Evolutionary conservation across 108 stramenopile genomes (phyloP), one percentile per base, ranked within the genome.

Genomic region (Craspedostauros australis): DNA sequence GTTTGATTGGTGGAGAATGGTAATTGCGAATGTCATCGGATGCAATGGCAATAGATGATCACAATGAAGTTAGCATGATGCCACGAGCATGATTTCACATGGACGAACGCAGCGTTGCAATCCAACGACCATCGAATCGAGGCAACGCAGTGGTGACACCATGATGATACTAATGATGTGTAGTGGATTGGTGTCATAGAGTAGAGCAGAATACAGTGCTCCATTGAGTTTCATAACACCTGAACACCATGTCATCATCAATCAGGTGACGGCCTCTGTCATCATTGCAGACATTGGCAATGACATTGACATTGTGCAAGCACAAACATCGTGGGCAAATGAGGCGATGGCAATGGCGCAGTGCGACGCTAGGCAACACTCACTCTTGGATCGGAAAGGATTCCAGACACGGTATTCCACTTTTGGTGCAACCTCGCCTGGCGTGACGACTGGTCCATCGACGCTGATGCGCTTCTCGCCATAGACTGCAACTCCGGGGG

Each of bases 361-460:
- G 11, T 36, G 11, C 12, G 12, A 36, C 11, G 36, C 34, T 15
- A 48, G 49, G 15, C 15, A 41, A 32, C 25, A 84, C 87, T 79
- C 75, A 88, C 87, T 46, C 84, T 99, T 99, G 28, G 95, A 96
- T 54, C 98, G 86, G 87, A 99, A 99, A 27, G 98, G 98, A 77
- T 99, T 99, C 98, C 98, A 99, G 11, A 99, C 97, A 40, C 98
- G 91, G 70, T 99, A 99, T 71, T 99, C 98, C 20, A 98, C 77
- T 88, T 99, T 99, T 36, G 82, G 78, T 6, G 87, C 77, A 43
- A 73, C 77, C 22, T 95, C 95, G 28, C 91, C 89, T 20, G 80
- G 73, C 16, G 51, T 55, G 8, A 88, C 68, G 16, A 50, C 36
- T 16, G 89, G 89, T 23, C 80, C 93, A 62, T 96, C 95, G 8